These are phyloP conservation scores for Casuarina glauca DNA, from an alignment of 306 rosid genomes.

Conservation along the genomic window DNA sequence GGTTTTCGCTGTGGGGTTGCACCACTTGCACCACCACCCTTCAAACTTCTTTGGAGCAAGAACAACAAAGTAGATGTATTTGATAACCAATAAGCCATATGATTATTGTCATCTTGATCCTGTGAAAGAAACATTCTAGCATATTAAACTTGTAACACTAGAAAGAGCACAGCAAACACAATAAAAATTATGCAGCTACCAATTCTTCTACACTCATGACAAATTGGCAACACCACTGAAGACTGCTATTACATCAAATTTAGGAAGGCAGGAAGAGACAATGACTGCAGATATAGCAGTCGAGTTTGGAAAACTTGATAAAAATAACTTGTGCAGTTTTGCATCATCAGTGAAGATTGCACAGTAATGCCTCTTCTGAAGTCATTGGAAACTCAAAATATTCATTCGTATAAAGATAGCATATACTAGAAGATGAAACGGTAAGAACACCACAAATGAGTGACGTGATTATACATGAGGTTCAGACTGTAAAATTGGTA, in stretches of 20 bases:
- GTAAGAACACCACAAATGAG: not conserved
- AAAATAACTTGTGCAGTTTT: not conserved
- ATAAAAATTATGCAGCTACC: not conserved
- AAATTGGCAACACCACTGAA: not conserved
- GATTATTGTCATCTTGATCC: slow-evolving; percentile 94
- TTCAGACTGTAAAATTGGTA: not conserved
- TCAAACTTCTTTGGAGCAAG: slow-evolving; percentile 87
- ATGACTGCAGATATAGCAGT: not conserved
- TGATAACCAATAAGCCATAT: slow-evolving; percentile 97
- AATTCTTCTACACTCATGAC: not conserved
- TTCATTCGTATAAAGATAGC: not conserved
- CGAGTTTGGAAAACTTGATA: not conserved
- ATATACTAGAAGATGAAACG: not conserved
- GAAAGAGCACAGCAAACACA: slow-evolving; percentile 15
- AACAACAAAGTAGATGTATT: slow-evolving; percentile 88
- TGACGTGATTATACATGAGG: not conserved
- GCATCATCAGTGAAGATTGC: not conserved
- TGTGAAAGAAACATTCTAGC: slow-evolving; percentile 36
- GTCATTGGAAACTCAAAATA: not conserved
- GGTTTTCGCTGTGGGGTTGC: slow-evolving; percentile 70
- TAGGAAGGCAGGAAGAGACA: not conserved
- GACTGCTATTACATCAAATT: not conserved
- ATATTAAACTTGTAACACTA: not conserved
- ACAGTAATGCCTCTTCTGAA: not conserved
- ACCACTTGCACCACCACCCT: slow-evolving; percentile 58